phyloP scores from a whole-genome alignment of 1,139 yeast species.

The Suhomyces yuchorum region DNA sequence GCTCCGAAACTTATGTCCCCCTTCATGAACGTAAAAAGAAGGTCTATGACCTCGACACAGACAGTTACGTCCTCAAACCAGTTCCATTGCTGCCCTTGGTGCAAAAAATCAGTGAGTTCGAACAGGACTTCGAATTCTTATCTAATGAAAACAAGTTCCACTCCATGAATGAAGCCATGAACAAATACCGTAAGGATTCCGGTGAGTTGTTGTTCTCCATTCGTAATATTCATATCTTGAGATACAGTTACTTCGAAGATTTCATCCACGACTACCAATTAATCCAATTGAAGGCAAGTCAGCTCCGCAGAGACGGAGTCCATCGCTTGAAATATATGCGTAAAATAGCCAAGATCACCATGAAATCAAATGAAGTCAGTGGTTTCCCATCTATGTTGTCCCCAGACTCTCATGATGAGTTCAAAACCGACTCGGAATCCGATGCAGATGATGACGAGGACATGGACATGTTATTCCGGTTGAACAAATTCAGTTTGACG shows the following conservation, averaged over 20 bases:
- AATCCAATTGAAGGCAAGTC: slow-evolving; percentile 14
- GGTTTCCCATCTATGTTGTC: slow-evolving; percentile 7
- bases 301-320: slow-evolving; percentile 12
- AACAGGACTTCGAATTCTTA: slow-evolving; percentile 17
- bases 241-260: slow-evolving; percentile 31
- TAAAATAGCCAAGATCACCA: slow-evolving; percentile 16
- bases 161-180: slow-evolving; percentile 22
- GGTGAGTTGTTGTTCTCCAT: slow-evolving; percentile 21
- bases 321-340: slow-evolving; percentile 24
- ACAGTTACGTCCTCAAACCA: slow-evolving; percentile 16
- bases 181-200: slow-evolving; percentile 18
- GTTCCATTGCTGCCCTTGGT: slow-evolving; percentile 19
- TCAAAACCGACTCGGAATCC: slow-evolving; percentile 9
- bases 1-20: slow-evolving; percentile 8
- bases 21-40: slow-evolving; percentile 17
- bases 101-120: slow-evolving; percentile 21
- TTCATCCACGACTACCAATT: slow-evolving; percentile 19
- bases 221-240: slow-evolving; percentile 25
- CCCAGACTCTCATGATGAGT: slow-evolving; percentile 1
- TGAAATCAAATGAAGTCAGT: neutral
- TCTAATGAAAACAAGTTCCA: slow-evolving; percentile 19
- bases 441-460: slow-evolving; percentile 15
- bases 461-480: slow-evolving; percentile 9
- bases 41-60: slow-evolving; percentile 20
- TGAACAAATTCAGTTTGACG: slow-evolving; percentile 11